A percentile compares a stretch with the other conserved stretches of the same genome.
phyloP scores from a whole-genome alignment of 495 filamentous ascomycete species.

The Lasiosphaeris hirsuta region DNA sequence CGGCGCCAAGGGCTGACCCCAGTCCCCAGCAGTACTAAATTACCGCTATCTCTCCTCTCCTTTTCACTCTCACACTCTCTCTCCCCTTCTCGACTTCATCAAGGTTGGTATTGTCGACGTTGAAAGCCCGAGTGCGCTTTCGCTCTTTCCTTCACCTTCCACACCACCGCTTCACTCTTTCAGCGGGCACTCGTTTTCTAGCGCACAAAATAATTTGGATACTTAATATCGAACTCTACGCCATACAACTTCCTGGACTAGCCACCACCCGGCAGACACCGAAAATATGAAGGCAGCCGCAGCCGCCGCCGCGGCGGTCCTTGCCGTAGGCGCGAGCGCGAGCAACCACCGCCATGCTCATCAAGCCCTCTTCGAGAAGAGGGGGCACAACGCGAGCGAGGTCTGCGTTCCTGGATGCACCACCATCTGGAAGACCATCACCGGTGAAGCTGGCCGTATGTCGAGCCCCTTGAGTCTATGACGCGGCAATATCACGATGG shows the following conservation, averaged over 20 bases:
- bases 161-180: conserved; percentile 94
- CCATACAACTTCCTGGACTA: background rate
- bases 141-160: conserved; percentile 41
- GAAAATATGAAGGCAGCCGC: conserved; percentile 64
- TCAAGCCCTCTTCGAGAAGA: conserved; percentile 55
- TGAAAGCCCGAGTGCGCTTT: conserved; percentile 53
- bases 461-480: conserved; percentile 7
- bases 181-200: conserved; percentile 80
- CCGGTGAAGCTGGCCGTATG: conserved; percentile 58
- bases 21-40: conserved; percentile 21
- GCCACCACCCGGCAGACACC: conserved; percentile 11
- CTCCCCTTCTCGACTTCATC: conserved; percentile 40
- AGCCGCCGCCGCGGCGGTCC: conserved; percentile 62
- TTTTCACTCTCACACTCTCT: conserved; percentile 36
- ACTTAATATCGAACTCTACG: conserved; percentile 21
- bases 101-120: conserved; percentile 47
- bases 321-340: conserved; percentile 61
- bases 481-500: background rate
- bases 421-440: conserved; percentile 58
- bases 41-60: conserved; percentile 21
- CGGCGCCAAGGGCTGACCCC: conserved; percentile 25
- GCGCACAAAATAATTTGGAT: conserved; percentile 33
- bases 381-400: conserved; percentile 36
- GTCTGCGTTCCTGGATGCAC: conserved; percentile 61
- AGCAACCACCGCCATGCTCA: conserved; percentile 59